Percentiles rank a stretch among this genome's conserved stretches.
These are phyloP conservation scores for Linnemannia elongata DNA, from an alignment of 192 early-diverging fungal species.

Conservation along the genomic window DNA sequence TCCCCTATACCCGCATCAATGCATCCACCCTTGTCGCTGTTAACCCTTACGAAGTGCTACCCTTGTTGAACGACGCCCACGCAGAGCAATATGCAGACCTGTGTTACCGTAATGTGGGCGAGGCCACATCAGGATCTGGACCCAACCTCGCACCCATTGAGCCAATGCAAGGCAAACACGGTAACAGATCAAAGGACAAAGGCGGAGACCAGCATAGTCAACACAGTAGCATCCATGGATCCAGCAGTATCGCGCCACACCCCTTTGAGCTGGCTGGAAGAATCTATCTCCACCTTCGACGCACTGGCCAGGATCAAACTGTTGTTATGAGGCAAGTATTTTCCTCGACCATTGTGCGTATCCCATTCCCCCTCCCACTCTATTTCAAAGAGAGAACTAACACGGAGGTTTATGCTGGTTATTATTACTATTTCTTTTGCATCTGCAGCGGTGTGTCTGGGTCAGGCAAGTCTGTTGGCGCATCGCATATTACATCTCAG, in stretches of 20 bases:
- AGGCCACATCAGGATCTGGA: not conserved
- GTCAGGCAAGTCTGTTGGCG: conserved; percentile 86
- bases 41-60: conserved; percentile 60
- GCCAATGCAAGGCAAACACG: not conserved
- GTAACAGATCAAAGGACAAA: conserved; percentile 13
- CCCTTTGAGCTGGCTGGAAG: conserved; percentile 78
- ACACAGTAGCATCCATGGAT: conserved; percentile 39
- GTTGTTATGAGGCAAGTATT: conserved; percentile 70
- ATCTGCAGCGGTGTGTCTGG: conserved; percentile 83
- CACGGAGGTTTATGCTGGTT: not conserved
- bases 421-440: not conserved
- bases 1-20: conserved; percentile 66
- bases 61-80: conserved; percentile 59
- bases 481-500: conserved; percentile 79
- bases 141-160: conserved; percentile 4
- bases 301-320: conserved; percentile 76
- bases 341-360: not conserved
- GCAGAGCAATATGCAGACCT: conserved; percentile 67
- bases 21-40: conserved; percentile 63
- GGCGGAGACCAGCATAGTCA: conserved; percentile 38
- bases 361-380: not conserved
- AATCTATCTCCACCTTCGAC: conserved; percentile 77
- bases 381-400: not conserved
- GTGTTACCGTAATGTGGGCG: conserved; percentile 63
- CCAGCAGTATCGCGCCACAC: conserved; percentile 65